Evolutionary conservation across 108 stramenopile species (phyloP).

Genomic region (Nitzschia inconspicua): DNA sequence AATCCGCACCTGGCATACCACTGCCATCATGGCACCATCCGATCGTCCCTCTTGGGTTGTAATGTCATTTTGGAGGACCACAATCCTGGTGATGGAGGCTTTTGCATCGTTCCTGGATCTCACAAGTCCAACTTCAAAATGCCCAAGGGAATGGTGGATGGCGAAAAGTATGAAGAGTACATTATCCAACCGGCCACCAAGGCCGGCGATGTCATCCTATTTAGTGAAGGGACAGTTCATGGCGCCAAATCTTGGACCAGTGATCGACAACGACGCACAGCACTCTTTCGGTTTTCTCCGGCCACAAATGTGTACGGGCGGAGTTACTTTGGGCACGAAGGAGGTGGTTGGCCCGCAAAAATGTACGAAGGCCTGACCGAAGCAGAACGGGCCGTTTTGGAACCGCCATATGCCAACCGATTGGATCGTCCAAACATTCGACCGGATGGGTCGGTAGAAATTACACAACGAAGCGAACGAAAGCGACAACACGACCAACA

Average conservation of each 20-base stretch:
- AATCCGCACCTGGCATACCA: constrained; percentile 82
- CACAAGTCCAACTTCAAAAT: constrained; percentile 91
- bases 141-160: constrained; percentile 85
- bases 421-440: constrained; percentile 79
- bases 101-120: constrained; percentile 88
- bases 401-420: constrained; percentile 88
- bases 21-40: constrained; percentile 70
- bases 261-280: constrained; percentile 63
- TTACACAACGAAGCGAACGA: constrained; percentile 62
- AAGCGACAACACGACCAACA: constrained; percentile 83
- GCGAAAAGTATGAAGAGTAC: constrained; percentile 64
- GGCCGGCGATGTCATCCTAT: constrained; percentile 91
- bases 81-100: constrained; percentile 84
- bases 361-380: constrained; percentile 79
- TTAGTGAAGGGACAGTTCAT: constrained; percentile 90
- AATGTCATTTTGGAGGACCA: constrained; percentile 85
- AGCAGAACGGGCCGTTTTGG: constrained; percentile 80
- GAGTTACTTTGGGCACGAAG: constrained; percentile 80
- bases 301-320: constrained; percentile 81
- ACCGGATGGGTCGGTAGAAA: constrained; percentile 58
- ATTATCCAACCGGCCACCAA: constrained; percentile 86
- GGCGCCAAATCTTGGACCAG: constrained; percentile 84
- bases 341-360: constrained; percentile 68
- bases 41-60: constrained; percentile 67
- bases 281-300: constrained; percentile 85